phyloP scores from a whole-genome alignment of 2,329 filamentous ascomycete genomes.

The Pyrenophora tritici-repentis region DNA sequence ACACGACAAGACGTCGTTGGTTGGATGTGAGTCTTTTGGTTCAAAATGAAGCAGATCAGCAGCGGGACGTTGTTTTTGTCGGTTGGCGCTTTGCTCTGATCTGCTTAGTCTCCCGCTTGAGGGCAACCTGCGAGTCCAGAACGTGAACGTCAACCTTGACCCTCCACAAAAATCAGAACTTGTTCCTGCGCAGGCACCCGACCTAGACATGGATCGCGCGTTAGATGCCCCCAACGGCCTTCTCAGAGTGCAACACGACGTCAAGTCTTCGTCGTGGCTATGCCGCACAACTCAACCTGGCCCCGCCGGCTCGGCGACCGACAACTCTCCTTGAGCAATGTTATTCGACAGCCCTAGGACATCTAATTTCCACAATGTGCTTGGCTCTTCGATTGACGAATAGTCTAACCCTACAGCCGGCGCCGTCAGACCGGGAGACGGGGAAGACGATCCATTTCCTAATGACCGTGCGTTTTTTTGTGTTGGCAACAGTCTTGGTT shows the following conservation, averaged over 20 bases:
- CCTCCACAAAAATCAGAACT: constrained; percentile 7
- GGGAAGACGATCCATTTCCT: constrained; percentile 16
- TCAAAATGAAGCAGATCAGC: constrained; percentile 12
- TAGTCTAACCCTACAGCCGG: constrained; percentile 11
- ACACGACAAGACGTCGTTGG: constrained; percentile 1
- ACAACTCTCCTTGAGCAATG: constrained; percentile 8
- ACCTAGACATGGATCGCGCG: constrained; percentile 16
- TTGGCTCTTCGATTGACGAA: constrained; percentile 19
- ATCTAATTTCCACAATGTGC: constrained; percentile 25
- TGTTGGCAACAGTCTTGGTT: constrained; percentile 18
- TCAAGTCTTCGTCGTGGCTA: constrained; percentile 17
- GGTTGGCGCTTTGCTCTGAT: constrained; percentile 11
- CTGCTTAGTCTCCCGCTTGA: constrained; percentile 6
- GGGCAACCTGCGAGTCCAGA: constrained; percentile 15
- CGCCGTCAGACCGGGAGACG: constrained; percentile 19
- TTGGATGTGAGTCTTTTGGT: constrained; percentile 2
- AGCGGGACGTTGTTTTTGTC: constrained; percentile 16
- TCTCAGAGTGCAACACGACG: constrained; percentile 6
- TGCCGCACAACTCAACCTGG: constrained; percentile 22
- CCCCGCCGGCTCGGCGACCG: constrained; percentile 17
- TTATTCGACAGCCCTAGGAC: constrained; percentile 15
- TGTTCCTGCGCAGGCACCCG: constrained; percentile 19
- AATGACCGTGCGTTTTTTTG: constrained; percentile 23
- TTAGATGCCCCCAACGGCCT: constrained; percentile 14
- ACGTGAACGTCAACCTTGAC: constrained; percentile 13